phyloP scores from a whole-genome alignment of 768 basidiomycete species.

The Hydnum rufescens region DNA sequence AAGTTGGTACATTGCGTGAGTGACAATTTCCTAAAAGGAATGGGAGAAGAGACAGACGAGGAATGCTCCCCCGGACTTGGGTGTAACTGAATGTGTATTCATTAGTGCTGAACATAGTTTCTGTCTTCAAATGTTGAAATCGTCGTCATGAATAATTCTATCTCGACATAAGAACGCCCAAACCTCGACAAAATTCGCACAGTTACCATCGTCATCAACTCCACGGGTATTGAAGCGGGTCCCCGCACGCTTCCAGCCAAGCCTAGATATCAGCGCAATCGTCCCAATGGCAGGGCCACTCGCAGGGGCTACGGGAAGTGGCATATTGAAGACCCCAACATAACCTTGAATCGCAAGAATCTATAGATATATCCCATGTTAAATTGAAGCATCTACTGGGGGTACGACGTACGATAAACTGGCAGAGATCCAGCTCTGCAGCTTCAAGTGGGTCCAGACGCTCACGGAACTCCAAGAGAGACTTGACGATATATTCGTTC shows the following conservation, averaged over 20 bases:
- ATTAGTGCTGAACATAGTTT: constrained; percentile 72
- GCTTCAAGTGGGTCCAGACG: constrained; percentile 50
- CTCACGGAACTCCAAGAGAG: constrained; percentile 74
- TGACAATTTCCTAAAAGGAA: not conserved
- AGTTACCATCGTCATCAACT: constrained; percentile 86
- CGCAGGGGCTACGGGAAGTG: constrained; percentile 53
- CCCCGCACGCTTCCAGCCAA: constrained; percentile 90
- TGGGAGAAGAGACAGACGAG: constrained; percentile 36
- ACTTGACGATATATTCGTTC: constrained; percentile 81
- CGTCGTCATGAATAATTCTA: constrained; percentile 1
- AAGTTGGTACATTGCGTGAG: constrained; percentile 4
- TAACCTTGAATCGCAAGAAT: constrained; percentile 88
- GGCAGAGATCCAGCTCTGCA: constrained; percentile 57
- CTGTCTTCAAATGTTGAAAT: constrained; percentile 35
- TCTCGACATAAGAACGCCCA: constrained; percentile 12
- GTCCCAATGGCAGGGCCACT: constrained; percentile 60
- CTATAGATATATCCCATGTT: constrained; percentile 19
- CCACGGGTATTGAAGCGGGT: constrained; percentile 95
- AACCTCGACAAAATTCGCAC: constrained; percentile 93
- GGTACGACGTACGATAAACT: constrained; percentile 49
- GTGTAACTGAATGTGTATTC: constrained; percentile 80
- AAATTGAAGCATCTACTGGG: not conserved
- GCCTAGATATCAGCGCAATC: constrained; percentile 61
- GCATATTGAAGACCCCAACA: constrained; percentile 63
- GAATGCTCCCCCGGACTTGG: constrained; percentile 89